phyloP scores from a whole-genome alignment of 2,329 filamentous ascomycete genomes.

The Teratosphaeria epicoccoides region DNA sequence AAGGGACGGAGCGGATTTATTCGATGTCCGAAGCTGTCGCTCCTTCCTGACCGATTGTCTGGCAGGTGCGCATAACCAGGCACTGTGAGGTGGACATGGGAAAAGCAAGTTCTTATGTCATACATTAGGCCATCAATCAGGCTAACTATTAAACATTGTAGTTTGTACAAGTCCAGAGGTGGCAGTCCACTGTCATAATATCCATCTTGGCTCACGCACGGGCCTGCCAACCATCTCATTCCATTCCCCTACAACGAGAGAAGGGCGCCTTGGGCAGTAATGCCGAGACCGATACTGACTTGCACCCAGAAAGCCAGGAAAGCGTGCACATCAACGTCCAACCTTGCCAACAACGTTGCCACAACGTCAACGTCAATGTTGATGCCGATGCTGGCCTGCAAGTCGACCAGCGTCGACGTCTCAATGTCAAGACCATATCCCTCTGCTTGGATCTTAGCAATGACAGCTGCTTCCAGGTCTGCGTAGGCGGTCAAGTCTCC shows the following conservation, averaged over 20 bases:
- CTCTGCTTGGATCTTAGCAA: not conserved
- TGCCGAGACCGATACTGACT: not conserved
- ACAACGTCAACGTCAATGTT: not conserved
- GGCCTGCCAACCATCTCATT: not conserved
- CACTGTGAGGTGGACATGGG: too few species aligned
- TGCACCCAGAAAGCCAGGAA: not conserved
- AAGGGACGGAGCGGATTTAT: not conserved
- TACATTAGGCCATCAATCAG: not conserved
- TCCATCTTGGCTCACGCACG: too few species aligned
- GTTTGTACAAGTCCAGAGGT: not conserved
- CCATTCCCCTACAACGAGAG: not conserved
- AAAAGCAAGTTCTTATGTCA: too few species aligned
- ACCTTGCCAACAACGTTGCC: not conserved
- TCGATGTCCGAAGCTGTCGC: not conserved
- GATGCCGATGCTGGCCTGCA: not conserved
- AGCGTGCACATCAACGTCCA: not conserved
- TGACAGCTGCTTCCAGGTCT: not conserved
- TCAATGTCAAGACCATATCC: not conserved
- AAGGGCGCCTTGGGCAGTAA: not conserved
- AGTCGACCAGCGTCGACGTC: not conserved
- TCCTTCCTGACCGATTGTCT: not conserved
- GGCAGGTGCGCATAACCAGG: too few species aligned
- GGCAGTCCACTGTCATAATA: too few species aligned
- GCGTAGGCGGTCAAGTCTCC: not conserved
- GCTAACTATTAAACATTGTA: not conserved